A percentile compares a stretch with the other conserved stretches of the same genome.
Conservation (phyloP, 306 rosid species). For the Hippophae gyantsensis region DNA sequence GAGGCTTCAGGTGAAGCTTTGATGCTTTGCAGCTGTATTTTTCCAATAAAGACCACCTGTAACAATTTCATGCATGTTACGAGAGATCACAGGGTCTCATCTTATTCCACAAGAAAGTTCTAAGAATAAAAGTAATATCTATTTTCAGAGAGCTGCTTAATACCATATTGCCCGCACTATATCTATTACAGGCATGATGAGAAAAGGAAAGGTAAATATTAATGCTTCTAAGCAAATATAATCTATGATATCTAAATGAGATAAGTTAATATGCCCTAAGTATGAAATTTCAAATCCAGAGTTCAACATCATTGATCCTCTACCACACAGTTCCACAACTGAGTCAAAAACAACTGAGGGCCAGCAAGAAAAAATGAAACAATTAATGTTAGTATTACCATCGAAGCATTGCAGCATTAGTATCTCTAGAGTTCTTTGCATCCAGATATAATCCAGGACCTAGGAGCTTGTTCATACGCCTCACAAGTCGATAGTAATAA, state of each 20-base stretch:
- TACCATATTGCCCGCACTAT: not conserved
- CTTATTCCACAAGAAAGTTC: slow-evolving; percentile 16
- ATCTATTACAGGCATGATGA: slow-evolving; percentile 7
- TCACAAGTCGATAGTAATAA: slow-evolving; percentile 94
- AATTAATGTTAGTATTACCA: slow-evolving; percentile 41
- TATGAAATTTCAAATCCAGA: not conserved
- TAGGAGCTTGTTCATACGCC: slow-evolving; percentile 97
- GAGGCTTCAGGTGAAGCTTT: slow-evolving; percentile 95
- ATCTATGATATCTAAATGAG: not conserved
- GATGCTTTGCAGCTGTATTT: slow-evolving; percentile 98
- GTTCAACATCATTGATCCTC: slow-evolving; percentile 1
- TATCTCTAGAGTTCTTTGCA: slow-evolving; percentile 87
- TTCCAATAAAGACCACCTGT: slow-evolving; percentile 97
- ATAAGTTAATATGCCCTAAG: not conserved
- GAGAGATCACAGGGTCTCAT: slow-evolving; percentile 11
- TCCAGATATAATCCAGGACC: slow-evolving; percentile 88
- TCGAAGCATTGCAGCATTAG: slow-evolving; percentile 96
- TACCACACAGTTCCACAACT: not conserved
- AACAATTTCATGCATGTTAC: slow-evolving; percentile 19
- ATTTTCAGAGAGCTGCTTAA: not conserved
- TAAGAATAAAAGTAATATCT: not conserved
- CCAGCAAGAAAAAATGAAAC: too few relatives aligned
- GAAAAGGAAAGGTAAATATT: not conserved
- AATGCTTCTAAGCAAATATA: slow-evolving; percentile 2
- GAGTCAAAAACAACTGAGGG: not conserved